phyloP scores from a whole-genome alignment of 805 yeast genomes.

The Ogataea ramenticola region DNA sequence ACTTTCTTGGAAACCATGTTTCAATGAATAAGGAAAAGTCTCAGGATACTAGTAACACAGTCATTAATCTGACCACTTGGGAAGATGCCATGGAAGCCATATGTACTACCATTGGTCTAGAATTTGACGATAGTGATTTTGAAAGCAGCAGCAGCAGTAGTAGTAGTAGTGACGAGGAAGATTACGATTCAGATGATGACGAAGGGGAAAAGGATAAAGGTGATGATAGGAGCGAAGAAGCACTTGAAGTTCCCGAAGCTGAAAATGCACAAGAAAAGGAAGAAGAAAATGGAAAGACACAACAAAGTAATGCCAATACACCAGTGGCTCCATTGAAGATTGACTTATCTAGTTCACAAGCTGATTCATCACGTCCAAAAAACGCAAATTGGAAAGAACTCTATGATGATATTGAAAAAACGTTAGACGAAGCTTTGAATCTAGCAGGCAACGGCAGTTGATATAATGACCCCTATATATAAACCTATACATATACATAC shows the following conservation, averaged over 20 bases:
- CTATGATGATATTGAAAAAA: conserved; percentile 14
- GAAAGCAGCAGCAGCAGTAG: too few relatives aligned
- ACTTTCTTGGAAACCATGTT: too few relatives aligned
- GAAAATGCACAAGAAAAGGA: too few relatives aligned
- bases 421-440: conserved; percentile 13
- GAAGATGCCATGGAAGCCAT: conserved; percentile 29
- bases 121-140: conserved; percentile 28
- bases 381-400: conserved; percentile 13
- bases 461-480: too few relatives aligned
- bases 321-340: not conserved
- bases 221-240: too few relatives aligned
- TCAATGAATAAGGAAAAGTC: not conserved
- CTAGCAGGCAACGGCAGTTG: not conserved
- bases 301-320: not conserved
- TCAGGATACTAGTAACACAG: conserved; percentile 7
- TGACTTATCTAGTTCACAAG: not conserved
- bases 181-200: too few relatives aligned
- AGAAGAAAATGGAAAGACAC: not conserved
- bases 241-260: too few relatives aligned
- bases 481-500: too few relatives aligned
- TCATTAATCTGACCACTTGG: conserved; percentile 23
- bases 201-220: too few relatives aligned
- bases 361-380: not conserved
- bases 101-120: conserved; percentile 23
- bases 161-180: conserved; percentile 6